Conservation (phyloP, 202 grass and related monocot species). For the Brachypodium distachyon region DNA sequence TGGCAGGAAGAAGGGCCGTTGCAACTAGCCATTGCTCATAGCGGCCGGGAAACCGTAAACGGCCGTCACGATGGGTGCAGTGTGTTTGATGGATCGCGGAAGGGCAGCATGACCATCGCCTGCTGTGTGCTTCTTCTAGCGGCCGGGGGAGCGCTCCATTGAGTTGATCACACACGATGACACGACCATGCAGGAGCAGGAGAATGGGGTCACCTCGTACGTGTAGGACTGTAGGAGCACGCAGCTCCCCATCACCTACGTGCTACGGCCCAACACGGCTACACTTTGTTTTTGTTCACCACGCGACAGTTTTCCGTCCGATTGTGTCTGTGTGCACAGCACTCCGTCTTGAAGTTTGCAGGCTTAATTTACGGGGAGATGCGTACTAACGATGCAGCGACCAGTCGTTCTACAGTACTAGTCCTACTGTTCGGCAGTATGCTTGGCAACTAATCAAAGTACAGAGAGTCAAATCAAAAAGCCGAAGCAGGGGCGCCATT, state of each 20-base stretch:
- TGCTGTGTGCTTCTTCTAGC: neutral
- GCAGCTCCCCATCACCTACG: neutral
- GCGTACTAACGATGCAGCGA: neutral
- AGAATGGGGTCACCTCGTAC: neutral
- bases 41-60: neutral
- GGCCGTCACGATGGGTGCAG: too few relatives aligned
- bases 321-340: neutral
- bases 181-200: too few relatives aligned
- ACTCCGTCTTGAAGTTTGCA: neutral
- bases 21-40: neutral
- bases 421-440: neutral
- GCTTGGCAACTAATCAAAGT: neutral
- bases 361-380: neutral
- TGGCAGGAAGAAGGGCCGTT: neutral
- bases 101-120: neutral
- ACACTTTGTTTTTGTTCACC: neutral
- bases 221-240: slow-evolving; percentile 24
- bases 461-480: neutral
- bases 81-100: neutral
- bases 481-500: neutral
- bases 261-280: neutral
- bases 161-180: neutral
- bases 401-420: neutral
- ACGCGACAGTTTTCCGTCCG: neutral
- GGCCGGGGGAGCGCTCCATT: neutral